Conservation (phyloP, 2,329 filamentous ascomycete species). For the Aspergillus versicolor region DNA sequence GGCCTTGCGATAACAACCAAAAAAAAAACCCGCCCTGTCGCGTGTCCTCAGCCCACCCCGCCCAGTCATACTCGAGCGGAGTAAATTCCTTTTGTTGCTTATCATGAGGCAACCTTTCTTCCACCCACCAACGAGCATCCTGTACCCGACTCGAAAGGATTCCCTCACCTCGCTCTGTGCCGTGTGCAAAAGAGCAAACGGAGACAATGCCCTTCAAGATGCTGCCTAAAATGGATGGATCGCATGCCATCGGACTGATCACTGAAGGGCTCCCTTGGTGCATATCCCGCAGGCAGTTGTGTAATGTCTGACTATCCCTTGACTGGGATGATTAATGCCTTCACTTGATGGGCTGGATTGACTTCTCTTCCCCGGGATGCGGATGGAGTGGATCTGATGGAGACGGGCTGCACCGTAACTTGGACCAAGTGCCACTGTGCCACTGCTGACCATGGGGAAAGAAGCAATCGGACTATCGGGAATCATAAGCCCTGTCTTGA, state of each 20-base stretch:
- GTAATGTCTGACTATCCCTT: background rate
- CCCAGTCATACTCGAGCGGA: background rate
- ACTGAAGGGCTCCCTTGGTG: background rate
- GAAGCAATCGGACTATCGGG: constrained; percentile 4
- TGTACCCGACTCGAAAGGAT: background rate
- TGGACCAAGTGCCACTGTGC: background rate
- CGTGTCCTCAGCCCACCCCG: background rate
- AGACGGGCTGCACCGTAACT: constrained; percentile 7
- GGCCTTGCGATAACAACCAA: background rate
- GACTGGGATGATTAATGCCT: background rate
- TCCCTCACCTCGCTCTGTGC: background rate
- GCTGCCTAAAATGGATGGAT: background rate
- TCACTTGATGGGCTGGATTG: background rate
- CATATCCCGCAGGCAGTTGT: constrained; percentile 2
- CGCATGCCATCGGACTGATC: background rate
- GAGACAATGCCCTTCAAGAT: background rate
- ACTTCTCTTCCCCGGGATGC: constrained; percentile 8
- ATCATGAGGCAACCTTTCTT: background rate
- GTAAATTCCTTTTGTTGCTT: background rate
- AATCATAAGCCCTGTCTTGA: constrained; percentile 1
- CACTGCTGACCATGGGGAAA: background rate
- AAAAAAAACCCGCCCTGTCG: background rate
- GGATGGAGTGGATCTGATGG: constrained; percentile 8
- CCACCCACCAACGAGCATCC: background rate
- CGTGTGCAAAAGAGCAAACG: background rate